Conservation (phyloP, 257 asterid species). For the Przewalskia tangutica region DNA sequence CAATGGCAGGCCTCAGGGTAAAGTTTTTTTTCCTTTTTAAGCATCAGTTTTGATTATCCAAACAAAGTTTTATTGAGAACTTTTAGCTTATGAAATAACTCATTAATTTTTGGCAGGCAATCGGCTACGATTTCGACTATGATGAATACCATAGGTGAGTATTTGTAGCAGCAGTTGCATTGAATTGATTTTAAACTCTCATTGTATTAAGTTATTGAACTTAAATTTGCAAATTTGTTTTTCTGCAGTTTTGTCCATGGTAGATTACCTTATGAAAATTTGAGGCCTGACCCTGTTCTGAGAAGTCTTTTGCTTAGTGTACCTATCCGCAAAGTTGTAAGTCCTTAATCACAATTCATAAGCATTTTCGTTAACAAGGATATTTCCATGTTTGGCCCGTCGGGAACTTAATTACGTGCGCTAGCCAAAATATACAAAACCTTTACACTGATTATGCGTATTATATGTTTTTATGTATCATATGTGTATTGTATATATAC, state of each 20-base stretch:
- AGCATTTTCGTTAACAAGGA: background rate
- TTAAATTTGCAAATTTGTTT: background rate
- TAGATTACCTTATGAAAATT: constrained; percentile 83
- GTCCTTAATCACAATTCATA: constrained; percentile 9
- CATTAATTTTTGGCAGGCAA: constrained; percentile 49
- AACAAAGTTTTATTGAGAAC: background rate
- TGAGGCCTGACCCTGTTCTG: constrained; percentile 79
- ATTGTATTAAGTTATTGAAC: background rate
- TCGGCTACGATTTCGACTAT: constrained; percentile 90
- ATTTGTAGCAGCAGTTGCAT: background rate
- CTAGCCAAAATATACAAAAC: too few species aligned
- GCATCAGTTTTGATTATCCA: background rate
- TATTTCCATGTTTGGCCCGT: too few species aligned
- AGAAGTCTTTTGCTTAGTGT: constrained; percentile 66
- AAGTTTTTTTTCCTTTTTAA: background rate
- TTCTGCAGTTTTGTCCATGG: constrained; percentile 83
- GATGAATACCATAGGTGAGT: constrained; percentile 81
- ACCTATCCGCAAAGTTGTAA: constrained; percentile 80
- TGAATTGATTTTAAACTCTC: background rate
- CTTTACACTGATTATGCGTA: too few species aligned
- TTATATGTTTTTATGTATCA: too few species aligned
- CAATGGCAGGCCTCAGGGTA: constrained; percentile 99
- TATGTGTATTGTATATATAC: too few species aligned
- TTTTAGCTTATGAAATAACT: background rate
- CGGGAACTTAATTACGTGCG: too few species aligned